A percentile compares a stretch with the other conserved stretches of the same genome.
Conservation (phyloP, 2,329 filamentous ascomycete species). For the Elsinoe necatrix region DNA sequence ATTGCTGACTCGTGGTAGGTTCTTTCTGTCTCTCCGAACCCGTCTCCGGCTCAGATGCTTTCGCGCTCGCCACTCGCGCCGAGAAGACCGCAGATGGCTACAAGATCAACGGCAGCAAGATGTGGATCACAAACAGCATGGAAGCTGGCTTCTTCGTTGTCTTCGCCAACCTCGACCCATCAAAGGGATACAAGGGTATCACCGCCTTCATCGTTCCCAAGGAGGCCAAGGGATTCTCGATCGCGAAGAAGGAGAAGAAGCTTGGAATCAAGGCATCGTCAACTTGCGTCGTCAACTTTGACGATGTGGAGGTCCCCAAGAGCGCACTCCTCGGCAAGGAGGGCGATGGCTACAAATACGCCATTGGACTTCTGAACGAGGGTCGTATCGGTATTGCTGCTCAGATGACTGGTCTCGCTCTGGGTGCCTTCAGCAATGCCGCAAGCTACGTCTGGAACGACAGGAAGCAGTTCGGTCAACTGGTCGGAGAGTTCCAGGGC, state of each 20-base stretch:
- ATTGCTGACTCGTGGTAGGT: constrained; percentile 32
- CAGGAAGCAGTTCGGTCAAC: constrained; percentile 87
- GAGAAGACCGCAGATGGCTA: constrained; percentile 76
- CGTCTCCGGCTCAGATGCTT: constrained; percentile 87
- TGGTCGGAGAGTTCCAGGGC: constrained; percentile 94
- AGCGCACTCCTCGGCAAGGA: constrained; percentile 81
- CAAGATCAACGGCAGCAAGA: constrained; percentile 84
- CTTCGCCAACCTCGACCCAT: constrained; percentile 88
- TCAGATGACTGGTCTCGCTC: constrained; percentile 94
- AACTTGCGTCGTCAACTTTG: constrained; percentile 95
- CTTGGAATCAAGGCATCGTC: constrained; percentile 91
- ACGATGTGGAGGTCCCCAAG: constrained; percentile 84
- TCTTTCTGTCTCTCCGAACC: constrained; percentile 93
- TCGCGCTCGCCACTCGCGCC: constrained; percentile 86
- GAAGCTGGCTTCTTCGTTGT: constrained; percentile 95
- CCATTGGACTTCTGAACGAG: constrained; percentile 88
- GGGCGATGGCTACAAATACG: constrained; percentile 96
- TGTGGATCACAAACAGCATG: constrained; percentile 99
- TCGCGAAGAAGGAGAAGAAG: constrained; percentile 99
- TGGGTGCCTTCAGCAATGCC: constrained; percentile 93
- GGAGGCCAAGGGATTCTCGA: constrained; percentile 76
- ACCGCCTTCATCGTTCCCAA: constrained; percentile 94
- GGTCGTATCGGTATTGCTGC: constrained; percentile 96
- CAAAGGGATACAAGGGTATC: constrained; percentile 93
- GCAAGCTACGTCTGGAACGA: constrained; percentile 96